phyloP scores from a whole-genome alignment of 2,329 filamentous ascomycete genomes.

The Hymenoscyphus fraxineus region DNA sequence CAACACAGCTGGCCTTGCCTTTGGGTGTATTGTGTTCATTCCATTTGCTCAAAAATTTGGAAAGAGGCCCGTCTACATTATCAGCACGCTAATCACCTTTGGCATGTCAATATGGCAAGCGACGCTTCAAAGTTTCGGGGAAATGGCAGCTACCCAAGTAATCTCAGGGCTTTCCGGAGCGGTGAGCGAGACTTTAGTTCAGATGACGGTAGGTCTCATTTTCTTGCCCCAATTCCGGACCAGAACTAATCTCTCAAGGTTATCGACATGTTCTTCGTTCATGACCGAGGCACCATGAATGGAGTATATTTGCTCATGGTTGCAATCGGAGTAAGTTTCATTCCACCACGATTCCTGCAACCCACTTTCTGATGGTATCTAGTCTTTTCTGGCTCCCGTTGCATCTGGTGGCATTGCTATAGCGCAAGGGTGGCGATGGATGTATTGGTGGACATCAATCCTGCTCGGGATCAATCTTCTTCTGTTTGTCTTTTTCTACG shows the following conservation, averaged over 20 bases:
- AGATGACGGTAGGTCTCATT: slow-evolving; percentile 37
- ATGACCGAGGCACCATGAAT: slow-evolving; percentile 46
- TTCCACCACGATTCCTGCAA: not conserved
- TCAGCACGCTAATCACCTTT: slow-evolving; percentile 40
- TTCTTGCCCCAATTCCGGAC: not conserved
- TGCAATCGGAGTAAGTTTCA: slow-evolving; percentile 29
- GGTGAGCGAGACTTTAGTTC: slow-evolving; percentile 42
- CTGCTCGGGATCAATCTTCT: slow-evolving; percentile 39
- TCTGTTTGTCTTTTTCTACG: slow-evolving; percentile 42
- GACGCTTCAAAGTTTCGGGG: slow-evolving; percentile 38
- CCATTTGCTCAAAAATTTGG: slow-evolving; percentile 46
- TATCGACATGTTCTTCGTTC: slow-evolving; percentile 46
- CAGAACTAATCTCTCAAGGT: slow-evolving; percentile 25
- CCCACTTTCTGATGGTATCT: not conserved
- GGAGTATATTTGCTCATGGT: slow-evolving; percentile 39
- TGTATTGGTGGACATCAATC: slow-evolving; percentile 46
- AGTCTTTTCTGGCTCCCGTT: slow-evolving; percentile 37
- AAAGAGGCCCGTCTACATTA: slow-evolving; percentile 43
- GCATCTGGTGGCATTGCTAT: slow-evolving; percentile 38
- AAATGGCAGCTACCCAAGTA: slow-evolving; percentile 43
- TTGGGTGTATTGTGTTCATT: slow-evolving; percentile 42
- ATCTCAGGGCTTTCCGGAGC: slow-evolving; percentile 43
- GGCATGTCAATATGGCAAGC: slow-evolving; percentile 42
- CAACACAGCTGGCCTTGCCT: slow-evolving; percentile 39
- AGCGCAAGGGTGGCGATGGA: slow-evolving; percentile 47